These are phyloP conservation scores for Puccinia novopanici DNA, from an alignment of 1,284 basidiomycete species.

Conservation along the genomic window DNA sequence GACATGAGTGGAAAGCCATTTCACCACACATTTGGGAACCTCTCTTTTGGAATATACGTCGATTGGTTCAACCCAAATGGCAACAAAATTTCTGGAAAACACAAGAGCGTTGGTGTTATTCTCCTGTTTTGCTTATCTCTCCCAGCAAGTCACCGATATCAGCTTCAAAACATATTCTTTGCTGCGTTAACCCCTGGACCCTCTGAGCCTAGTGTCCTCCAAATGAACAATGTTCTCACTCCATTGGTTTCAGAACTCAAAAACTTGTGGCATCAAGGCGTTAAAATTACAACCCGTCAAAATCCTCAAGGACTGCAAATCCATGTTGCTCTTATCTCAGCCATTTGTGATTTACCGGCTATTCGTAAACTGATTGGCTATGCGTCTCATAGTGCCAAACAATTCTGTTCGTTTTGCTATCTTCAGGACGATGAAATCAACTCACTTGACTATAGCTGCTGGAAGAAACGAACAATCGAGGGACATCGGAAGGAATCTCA, in stretches of 20 bases:
- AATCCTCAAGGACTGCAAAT: constrained; percentile 6
- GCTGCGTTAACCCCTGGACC: constrained; percentile 43
- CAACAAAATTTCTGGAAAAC: constrained; percentile 29
- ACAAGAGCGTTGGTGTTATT: constrained; percentile 41
- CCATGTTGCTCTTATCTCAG: constrained; percentile 31
- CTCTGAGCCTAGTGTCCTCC: constrained; percentile 29
- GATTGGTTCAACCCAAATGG: constrained; percentile 46
- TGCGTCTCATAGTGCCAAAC: no score
- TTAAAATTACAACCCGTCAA: neutral
- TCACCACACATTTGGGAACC: constrained; percentile 19
- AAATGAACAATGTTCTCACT: constrained; percentile 35
- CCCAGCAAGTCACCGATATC: constrained; percentile 35
- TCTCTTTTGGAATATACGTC: constrained; percentile 40
- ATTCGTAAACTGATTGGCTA: constrained; percentile 45
- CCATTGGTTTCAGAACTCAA: constrained; percentile 27
- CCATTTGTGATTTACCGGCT: constrained; percentile 33
- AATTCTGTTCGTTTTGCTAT: constrained; percentile 47
- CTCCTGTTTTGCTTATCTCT: constrained; percentile 36
- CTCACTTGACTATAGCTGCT: neutral
- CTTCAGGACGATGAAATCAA: neutral
- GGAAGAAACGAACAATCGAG: neutral
- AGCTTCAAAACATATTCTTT: constrained; percentile 40
- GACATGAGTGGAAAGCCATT: constrained; percentile 1
- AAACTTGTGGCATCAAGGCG: constrained; percentile 6
- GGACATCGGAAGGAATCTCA: constrained; percentile 32